A percentile compares a stretch with the other conserved stretches of the same genome.
Evolutionary conservation across 768 basidiomycete genomes (phyloP).

Genomic region (Psilocybe cubensis): DNA sequence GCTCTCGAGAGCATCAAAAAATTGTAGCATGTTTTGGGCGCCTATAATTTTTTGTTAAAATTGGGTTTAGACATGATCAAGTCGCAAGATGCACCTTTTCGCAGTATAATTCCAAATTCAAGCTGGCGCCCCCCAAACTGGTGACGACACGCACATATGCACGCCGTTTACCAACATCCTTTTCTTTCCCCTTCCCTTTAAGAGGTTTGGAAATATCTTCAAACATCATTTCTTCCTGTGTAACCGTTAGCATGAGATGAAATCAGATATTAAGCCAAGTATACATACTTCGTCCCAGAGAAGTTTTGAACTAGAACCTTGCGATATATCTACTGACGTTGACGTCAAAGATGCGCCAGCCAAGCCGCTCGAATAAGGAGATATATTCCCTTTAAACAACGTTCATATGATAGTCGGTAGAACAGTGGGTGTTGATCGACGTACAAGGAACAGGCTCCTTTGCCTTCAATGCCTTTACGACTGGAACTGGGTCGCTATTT

Average conservation of each 20-base stretch:
- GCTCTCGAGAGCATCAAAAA: conserved; percentile 91
- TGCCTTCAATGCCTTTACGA: conserved; percentile 43
- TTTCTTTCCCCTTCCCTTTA: conserved; percentile 91
- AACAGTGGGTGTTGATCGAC: conserved; percentile 23
- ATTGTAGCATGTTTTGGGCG: conserved; percentile 98
- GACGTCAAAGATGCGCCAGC: conserved; percentile 94
- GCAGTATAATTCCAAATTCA: conserved; percentile 85
- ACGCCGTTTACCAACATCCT: conserved; percentile 87
- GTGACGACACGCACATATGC: conserved; percentile 97
- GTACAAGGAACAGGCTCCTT: conserved; percentile 72
- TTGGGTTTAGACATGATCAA: neutral
- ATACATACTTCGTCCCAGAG: conserved; percentile 88
- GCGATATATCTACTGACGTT: conserved; percentile 81
- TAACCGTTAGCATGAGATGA: neutral
- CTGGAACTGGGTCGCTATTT: conserved; percentile 36
- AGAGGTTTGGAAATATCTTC: conserved; percentile 83
- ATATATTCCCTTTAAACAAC: conserved; percentile 71
- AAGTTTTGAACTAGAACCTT: conserved; percentile 68
- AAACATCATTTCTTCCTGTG: conserved; percentile 95
- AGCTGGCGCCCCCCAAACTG: conserved; percentile 82
- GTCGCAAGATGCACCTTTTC: conserved; percentile 63
- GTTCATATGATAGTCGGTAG: neutral
- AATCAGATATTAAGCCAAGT: neutral
- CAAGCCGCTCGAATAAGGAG: conserved; percentile 88
- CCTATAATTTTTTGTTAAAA: conserved; percentile 46